Evolutionary conservation across 257 asterid species (phyloP).

Genomic region (Primulina huaijiensis): DNA sequence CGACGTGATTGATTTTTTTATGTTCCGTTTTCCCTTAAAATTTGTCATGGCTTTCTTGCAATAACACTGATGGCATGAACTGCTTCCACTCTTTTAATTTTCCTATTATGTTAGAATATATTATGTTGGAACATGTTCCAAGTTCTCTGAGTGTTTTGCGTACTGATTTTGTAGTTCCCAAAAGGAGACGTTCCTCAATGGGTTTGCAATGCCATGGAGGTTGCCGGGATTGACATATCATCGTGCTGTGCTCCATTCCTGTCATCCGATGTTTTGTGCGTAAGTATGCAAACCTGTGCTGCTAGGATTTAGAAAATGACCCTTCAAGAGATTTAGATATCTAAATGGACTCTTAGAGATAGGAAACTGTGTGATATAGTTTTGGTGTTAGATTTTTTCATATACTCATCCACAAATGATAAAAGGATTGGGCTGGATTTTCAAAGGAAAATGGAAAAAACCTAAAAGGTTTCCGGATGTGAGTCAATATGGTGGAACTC

Average conservation of each 20-base stretch:
- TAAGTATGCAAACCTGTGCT: background rate
- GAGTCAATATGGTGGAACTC: no score
- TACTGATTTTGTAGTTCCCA: constrained; percentile 61
- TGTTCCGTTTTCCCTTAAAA: background rate
- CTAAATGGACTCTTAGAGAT: no score
- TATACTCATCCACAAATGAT: background rate
- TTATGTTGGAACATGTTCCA: background rate
- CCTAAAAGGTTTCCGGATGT: no score
- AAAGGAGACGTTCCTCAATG: constrained; percentile 81
- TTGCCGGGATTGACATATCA: constrained; percentile 88
- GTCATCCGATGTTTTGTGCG: background rate
- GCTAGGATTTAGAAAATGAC: background rate
- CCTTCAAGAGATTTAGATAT: no score
- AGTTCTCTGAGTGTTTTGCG: background rate
- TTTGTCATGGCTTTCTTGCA: background rate
- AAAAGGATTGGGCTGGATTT: background rate
- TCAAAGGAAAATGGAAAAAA: no score
- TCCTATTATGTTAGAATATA: no score
- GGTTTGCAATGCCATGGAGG: constrained; percentile 99
- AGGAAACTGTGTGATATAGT: no score
- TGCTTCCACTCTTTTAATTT: background rate
- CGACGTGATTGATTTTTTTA: no score
- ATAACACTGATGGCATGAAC: background rate
- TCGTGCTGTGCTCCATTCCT: constrained; percentile 44
- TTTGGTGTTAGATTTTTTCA: background rate